phyloP scores from a whole-genome alignment of 257 asterid genomes.

The Nicotiana undulata region DNA sequence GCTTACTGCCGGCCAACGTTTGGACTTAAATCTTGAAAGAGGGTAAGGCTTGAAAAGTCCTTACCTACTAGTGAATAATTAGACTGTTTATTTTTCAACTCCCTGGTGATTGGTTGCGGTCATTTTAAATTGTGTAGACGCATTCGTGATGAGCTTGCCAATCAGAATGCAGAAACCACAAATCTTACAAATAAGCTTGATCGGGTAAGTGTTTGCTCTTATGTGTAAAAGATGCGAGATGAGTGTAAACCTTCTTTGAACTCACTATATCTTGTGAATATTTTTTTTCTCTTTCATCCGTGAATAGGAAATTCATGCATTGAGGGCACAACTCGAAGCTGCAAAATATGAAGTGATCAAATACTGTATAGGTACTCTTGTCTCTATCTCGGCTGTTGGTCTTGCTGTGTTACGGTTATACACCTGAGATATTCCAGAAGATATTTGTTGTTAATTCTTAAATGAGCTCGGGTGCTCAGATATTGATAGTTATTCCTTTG shows the following conservation, averaged over 20 bases:
- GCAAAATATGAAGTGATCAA: constrained; percentile 54
- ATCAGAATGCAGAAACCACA: constrained; percentile 43
- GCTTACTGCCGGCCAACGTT: constrained; percentile 55
- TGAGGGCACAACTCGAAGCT: constrained; percentile 54
- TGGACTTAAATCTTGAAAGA: constrained; percentile 63
- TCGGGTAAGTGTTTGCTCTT: constrained; percentile 22
- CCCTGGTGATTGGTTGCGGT: background rate
- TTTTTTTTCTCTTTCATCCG: background rate
- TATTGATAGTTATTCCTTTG: background rate
- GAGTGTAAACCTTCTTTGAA: background rate
- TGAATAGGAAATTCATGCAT: constrained; percentile 42
- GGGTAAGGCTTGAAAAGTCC: constrained; percentile 26
- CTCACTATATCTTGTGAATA: background rate
- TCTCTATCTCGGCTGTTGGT: constrained; percentile 46
- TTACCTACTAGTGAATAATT: background rate
- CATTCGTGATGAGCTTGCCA: constrained; percentile 44
- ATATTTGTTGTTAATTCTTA: background rate
- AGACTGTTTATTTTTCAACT: background rate
- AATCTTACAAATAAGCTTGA: constrained; percentile 51
- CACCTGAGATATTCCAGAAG: background rate
- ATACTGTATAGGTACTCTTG: constrained; percentile 54
- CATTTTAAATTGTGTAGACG: constrained; percentile 24
- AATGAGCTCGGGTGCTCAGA: constrained; percentile 1
- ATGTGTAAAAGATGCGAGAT: background rate
- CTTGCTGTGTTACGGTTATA: constrained; percentile 41